Evolutionary conservation across 148 eudicot genomes (phyloP), one percentile per base, ranked within the genome.

Genomic region (Linanthus parryae): DNA sequence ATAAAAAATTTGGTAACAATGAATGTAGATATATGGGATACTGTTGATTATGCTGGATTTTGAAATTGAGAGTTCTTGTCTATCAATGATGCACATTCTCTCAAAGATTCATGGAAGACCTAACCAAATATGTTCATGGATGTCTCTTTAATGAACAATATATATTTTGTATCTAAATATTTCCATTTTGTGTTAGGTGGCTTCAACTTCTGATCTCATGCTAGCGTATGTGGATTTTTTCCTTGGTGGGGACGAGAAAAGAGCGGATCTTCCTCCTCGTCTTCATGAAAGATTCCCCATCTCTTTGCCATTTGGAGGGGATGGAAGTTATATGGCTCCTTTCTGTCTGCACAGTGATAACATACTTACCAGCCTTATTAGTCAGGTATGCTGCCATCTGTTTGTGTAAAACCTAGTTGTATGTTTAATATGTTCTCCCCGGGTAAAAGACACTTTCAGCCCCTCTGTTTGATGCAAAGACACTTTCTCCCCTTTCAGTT

Each of bases 181-280:
- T 30, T 45, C 24, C 55, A 13, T 29, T 50, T 27, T 64, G 53
- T 13, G 46, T 31, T 73, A 87, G 99, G 75, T 92, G 37, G 77
- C 96, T 63, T 83, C 96, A 53, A 81, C 85, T 65, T 64, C 91
- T 50, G 99, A 92, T 66, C 66, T 91, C 63, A 87, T 87, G 99
- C 85, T 92, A 43, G 99, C 83, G 22, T 79, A 75, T 65, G 73
- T 92, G 69, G 99, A 92, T 68, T 87, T 92, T 63, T 92, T 84
- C 71, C 90, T 92, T 47, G 99, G 99, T 37, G 99, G 96, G 63
- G 99, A 92, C 66, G 99, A 92, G 64, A 92, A 92, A 52, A 83
- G 99, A 70, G 68, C 69, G 56, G 96, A 80, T 64, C 98, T 91
- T 64, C 96, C 96, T 63, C 94, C 94, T 56, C 75, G 58, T 39